Conservation (phyloP, 148 eudicot species). For the Camellia sinensis region DNA sequence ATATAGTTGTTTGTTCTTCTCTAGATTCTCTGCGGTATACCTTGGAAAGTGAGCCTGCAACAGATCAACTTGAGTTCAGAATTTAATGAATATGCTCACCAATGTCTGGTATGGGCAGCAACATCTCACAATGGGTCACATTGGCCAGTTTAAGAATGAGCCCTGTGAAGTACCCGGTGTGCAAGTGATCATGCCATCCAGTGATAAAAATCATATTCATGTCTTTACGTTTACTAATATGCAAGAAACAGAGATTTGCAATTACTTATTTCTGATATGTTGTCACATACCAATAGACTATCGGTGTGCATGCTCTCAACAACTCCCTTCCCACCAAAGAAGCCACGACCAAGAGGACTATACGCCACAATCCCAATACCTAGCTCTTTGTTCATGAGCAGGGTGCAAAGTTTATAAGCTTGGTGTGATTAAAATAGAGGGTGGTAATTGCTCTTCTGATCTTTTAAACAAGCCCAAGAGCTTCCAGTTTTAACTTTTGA, state of each 20-base stretch:
- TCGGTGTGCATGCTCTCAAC: background rate
- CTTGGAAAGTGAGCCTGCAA: conserved; percentile 17
- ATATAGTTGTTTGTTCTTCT: conserved; percentile 20
- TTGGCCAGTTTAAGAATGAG: too few species aligned
- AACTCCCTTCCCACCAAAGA: conserved; percentile 13
- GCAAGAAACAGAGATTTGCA: background rate
- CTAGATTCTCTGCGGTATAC: conserved; percentile 15
- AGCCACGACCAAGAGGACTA: conserved; percentile 29
- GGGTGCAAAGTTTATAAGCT: background rate
- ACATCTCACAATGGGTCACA: too few species aligned
- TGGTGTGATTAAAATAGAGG: background rate
- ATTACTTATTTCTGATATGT: background rate
- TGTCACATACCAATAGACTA: background rate
- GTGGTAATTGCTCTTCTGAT: background rate
- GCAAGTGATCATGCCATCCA: too few species aligned
- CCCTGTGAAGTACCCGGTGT: too few species aligned
- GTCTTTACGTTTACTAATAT: background rate
- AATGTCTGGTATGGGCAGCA: background rate
- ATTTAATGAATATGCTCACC: background rate
- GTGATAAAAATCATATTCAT: background rate
- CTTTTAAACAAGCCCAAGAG: background rate
- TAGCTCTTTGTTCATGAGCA: conserved; percentile 10
- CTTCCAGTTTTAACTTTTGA: background rate
- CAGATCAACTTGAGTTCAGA: background rate
- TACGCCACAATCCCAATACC: conserved; percentile 30